These are phyloP conservation scores for Saccharomyces hybrid DNA, from an alignment of 1,139 yeast genomes.

Conservation along the genomic window DNA sequence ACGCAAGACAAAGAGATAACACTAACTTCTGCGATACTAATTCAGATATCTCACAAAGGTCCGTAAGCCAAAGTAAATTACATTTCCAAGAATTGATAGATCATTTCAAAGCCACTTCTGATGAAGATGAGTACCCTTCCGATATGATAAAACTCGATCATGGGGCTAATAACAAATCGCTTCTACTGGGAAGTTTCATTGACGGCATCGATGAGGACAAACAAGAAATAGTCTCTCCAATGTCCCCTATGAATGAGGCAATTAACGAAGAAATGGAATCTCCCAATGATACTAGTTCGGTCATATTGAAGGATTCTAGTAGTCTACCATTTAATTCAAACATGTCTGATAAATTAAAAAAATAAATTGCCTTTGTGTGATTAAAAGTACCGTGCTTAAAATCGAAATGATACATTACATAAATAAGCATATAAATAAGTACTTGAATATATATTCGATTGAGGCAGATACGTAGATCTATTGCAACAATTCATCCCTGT, in stretches of 20 bases:
- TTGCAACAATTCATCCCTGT: slow-evolving; percentile 53
- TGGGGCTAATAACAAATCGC: slow-evolving; percentile 1
- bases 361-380: slow-evolving; percentile 1
- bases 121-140: slow-evolving; percentile 9
- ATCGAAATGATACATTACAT: neutral
- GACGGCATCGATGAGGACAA: neutral
- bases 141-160: neutral
- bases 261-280: slow-evolving; percentile 10
- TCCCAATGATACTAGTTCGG: slow-evolving; percentile 14
- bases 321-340: neutral
- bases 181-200: neutral
- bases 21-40: slow-evolving; percentile 9
- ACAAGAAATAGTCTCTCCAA: slow-evolving; percentile 1
- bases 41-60: slow-evolving; percentile 14
- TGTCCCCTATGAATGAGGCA: neutral
- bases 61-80: slow-evolving; percentile 20
- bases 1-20: slow-evolving; percentile 5
- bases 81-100: slow-evolving; percentile 24
- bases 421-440: neutral
- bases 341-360: slow-evolving; percentile 6
- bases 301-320: slow-evolving; percentile 1
- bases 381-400: neutral
- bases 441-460: neutral
- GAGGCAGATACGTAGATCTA: slow-evolving; percentile 4
- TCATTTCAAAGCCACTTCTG: slow-evolving; percentile 23